Conservation (phyloP, 2,329 filamentous ascomycete species). For the Colletotrichum noveboracense region DNA sequence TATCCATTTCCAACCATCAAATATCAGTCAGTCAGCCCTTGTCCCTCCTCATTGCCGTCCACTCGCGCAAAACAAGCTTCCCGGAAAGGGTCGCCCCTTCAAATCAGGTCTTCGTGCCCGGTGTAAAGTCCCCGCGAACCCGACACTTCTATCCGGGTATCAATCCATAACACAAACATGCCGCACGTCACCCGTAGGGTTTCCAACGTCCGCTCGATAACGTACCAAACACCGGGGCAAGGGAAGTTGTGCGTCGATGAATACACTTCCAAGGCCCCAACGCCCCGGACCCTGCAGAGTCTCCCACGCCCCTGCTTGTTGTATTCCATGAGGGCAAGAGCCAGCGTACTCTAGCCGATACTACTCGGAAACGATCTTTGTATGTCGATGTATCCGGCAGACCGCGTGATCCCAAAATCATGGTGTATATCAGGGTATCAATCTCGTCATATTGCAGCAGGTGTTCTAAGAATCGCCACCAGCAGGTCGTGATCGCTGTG, state of each 20-base stretch:
- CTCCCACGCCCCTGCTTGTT: not conserved
- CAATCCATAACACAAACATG: constrained; percentile 3
- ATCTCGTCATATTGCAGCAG: constrained; percentile 14
- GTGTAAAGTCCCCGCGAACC: not conserved
- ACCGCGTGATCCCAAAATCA: not conserved
- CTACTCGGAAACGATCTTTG: not conserved
- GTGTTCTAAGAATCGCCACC: constrained; percentile 1
- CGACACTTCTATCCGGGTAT: constrained; percentile 21
- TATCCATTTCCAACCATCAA: not conserved
- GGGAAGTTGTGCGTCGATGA: not conserved
- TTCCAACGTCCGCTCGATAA: not conserved
- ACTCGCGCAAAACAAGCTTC: not conserved
- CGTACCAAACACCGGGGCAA: not conserved
- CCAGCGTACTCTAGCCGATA: not conserved
- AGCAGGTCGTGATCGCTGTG: constrained; percentile 28
- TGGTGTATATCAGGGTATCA: constrained; percentile 22
- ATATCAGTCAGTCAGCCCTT: not conserved
- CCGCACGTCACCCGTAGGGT: not conserved
- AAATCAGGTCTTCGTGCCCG: not conserved
- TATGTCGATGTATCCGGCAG: not conserved
- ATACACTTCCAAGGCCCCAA: not conserved
- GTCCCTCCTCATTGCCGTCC: not conserved
- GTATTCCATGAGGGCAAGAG: not conserved
- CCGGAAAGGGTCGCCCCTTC: not conserved
- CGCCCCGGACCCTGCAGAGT: not conserved